Conservation (phyloP, 164 flowering plant species). For the Euptelea pleiosperma region DNA sequence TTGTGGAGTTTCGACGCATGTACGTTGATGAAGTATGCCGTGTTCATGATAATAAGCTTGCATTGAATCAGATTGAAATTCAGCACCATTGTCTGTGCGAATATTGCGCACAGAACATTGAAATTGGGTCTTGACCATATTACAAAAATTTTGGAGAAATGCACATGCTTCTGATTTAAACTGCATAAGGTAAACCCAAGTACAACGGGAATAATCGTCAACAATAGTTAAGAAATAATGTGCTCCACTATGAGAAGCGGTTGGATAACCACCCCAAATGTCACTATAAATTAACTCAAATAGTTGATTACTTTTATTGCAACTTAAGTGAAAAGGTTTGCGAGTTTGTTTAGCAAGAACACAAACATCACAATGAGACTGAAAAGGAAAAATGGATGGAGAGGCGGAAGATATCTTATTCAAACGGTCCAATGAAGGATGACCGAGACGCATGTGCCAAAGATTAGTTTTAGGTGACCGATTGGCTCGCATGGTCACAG, state of each 20-base stretch:
- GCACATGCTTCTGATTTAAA: background rate
- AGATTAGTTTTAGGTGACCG: background rate
- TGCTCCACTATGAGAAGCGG: background rate
- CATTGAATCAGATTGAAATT: background rate
- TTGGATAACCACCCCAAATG: background rate
- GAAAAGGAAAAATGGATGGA: background rate
- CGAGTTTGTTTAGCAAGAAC: background rate
- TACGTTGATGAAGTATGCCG: background rate
- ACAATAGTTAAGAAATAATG: constrained; percentile 2
- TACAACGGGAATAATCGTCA: background rate
- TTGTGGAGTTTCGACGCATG: background rate
- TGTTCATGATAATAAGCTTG: background rate
- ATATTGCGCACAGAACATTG: background rate
- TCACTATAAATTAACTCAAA: background rate
- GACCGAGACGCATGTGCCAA: background rate
- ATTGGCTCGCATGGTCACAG: background rate
- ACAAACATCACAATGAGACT: background rate
- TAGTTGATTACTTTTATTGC: background rate
- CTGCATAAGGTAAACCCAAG: background rate
- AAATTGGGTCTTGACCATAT: constrained; percentile 1
- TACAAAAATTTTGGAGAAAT: background rate
- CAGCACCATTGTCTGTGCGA: background rate
- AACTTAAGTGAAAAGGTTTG: background rate
- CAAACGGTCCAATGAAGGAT: background rate
- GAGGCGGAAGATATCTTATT: background rate